Evolutionary conservation across 2,329 filamentous ascomycete genomes (phyloP), one percentile per base, ranked within the genome.

Genomic region (Drechslera avenae): DNA sequence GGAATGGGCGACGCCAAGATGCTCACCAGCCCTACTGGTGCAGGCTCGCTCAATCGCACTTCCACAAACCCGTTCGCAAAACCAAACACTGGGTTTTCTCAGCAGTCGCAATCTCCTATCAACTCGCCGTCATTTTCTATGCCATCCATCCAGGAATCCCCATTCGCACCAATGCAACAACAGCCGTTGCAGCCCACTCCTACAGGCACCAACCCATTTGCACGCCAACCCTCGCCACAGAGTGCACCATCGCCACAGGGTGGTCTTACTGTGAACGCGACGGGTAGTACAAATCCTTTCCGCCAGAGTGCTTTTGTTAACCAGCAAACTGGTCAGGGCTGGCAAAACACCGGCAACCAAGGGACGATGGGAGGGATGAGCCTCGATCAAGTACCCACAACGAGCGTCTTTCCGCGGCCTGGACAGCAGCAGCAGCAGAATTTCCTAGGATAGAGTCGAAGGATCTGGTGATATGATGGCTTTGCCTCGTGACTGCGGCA

Each of bases 251-350:
- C 60, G 19, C 65, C 60, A 34, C 67, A 63, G 37, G 65, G 66
- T 7, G 67, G 66, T 37, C 81, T 40, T 76, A 82, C 82, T 45
- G 85, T 91, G 2, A 91, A 93, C 66, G 83, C 88, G 1, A 97
- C 92, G 0, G 92, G 91, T 7, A 91, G 85, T 66, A 97, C 92
- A 2, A 99, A 99, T 66, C 94, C 94, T 0, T 97, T 97, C 81
- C 84, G 94, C 13, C 91, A 97, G 69, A 90, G 89, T 37, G 86
- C 87, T 3, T 96, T 97, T 72, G 87, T 96, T 44, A 94, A 96
- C 68, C 91, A 96, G 66, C 81, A 86, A 56, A 96, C 91, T 0
- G 92, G 93, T 1, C 82, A 90, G 73, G 90, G 90, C 1, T 97
- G 94, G 91, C 92, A 97, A 72, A 83, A 87, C 57, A 84, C 84